Evolutionary conservation across 495 filamentous ascomycete species (phyloP).

Genomic region (Trichocladium antarcticum): DNA sequence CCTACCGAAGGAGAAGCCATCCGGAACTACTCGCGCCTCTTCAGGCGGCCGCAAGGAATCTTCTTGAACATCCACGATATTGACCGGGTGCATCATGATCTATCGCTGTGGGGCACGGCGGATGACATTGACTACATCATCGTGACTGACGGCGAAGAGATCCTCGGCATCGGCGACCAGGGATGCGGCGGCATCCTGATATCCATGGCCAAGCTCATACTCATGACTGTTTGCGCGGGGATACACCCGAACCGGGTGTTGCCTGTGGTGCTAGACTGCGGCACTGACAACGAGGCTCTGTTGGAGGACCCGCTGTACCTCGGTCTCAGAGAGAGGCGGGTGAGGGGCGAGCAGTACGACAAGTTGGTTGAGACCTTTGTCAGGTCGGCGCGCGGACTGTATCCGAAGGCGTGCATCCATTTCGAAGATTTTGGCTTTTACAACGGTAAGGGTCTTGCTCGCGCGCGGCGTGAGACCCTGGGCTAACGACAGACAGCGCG

Average conservation of each 20-base stretch:
- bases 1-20: conserved; percentile 91
- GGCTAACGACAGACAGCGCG: conserved; percentile 25
- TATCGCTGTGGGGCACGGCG: conserved; percentile 53
- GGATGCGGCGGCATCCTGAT: conserved; percentile 84
- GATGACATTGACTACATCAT: conserved; percentile 86
- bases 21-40: conserved; percentile 68
- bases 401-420: conserved; percentile 74
- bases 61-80: conserved; percentile 49
- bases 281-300: conserved; percentile 69
- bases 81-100: conserved; percentile 48
- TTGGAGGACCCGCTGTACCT: conserved; percentile 75
- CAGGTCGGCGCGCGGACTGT: conserved; percentile 50
- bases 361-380: conserved; percentile 68
- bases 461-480: neutral
- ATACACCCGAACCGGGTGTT: conserved; percentile 71
- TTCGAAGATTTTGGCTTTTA: conserved; percentile 55
- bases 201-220: conserved; percentile 67
- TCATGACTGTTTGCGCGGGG: conserved; percentile 76
- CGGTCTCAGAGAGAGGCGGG: conserved; percentile 55
- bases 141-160: conserved; percentile 57
- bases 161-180: conserved; percentile 84
- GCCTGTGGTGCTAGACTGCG: conserved; percentile 78
- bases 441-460: conserved; percentile 31
- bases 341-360: conserved; percentile 66
- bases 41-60: conserved; percentile 60